Conservation (phyloP, 345 rosid species). For the Salix caprea region DNA sequence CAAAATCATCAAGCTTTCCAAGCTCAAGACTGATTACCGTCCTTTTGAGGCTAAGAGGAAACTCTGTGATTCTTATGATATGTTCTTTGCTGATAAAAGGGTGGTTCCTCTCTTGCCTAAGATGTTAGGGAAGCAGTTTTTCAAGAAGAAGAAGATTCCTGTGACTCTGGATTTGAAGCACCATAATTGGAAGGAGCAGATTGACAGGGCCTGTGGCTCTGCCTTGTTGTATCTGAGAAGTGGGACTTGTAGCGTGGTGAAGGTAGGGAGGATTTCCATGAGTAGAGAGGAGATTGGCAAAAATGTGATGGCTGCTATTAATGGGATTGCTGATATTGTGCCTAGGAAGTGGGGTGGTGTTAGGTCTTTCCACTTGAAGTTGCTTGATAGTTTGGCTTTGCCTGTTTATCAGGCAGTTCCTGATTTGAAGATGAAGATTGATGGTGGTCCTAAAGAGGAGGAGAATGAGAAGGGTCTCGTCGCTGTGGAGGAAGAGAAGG, state of each 20-base stretch:
- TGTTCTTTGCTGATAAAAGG: constrained; percentile 49
- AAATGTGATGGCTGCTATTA: constrained; percentile 56
- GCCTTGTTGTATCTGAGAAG: constrained; percentile 56
- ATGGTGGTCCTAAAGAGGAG: constrained; percentile 14
- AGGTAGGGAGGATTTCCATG: constrained; percentile 63
- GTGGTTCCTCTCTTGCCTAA: constrained; percentile 62
- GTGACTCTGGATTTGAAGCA: constrained; percentile 60
- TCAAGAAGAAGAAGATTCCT: constrained; percentile 61
- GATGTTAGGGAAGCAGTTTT: constrained; percentile 72
- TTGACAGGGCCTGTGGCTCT: constrained; percentile 54
- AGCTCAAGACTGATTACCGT: constrained; percentile 46
- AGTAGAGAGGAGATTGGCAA: constrained; percentile 34
- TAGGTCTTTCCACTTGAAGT: constrained; percentile 68
- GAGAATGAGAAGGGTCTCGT: background rate
- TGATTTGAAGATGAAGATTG: constrained; percentile 65
- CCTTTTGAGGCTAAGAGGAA: constrained; percentile 52
- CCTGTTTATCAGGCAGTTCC: constrained; percentile 69
- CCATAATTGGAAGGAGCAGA: constrained; percentile 76
- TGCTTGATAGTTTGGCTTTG: constrained; percentile 64
- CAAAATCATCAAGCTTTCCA: constrained; percentile 61
- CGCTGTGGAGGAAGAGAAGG: constrained; percentile 5
- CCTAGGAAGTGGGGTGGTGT: constrained; percentile 66
- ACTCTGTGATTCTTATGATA: constrained; percentile 44
- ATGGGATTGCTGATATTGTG: constrained; percentile 54
- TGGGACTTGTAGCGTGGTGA: constrained; percentile 69